Evolutionary conservation across 2,329 filamentous ascomycete genomes (phyloP), one percentile per base, ranked within the genome.

Genomic region (Colletotrichum zoysiae): DNA sequence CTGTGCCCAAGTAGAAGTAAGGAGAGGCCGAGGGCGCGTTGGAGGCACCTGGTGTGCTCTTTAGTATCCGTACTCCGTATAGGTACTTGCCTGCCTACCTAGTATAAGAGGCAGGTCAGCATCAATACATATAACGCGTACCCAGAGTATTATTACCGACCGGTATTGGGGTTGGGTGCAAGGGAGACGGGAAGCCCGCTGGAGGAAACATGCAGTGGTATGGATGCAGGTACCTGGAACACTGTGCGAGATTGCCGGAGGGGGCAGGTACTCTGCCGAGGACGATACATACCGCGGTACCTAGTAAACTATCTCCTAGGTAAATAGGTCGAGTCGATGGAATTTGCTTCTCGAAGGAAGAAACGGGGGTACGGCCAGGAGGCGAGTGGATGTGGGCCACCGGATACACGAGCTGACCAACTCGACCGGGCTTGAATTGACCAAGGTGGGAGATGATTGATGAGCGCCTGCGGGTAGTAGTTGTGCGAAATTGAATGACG

Each of bases 321-420:
- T 40, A 18, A 4, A 2, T 40, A 23, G 51, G 42, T 59, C 59
- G 65, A 72, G 59, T 57, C 11, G 59, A 57, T 44, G 48, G 65
- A 60, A 65, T 50, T 35, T 42, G 70, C 62, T 72, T 72, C 70
- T 61, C 62, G 70, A 72, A 71, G 70, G 65, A 69, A 70, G 70
- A 72, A 72, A 64, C 60, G 70, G 70, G 53, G 65, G 55, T 46
- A 51, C 42, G 57, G 48, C 56, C 46, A 26, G 57, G 65, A 62
- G 26, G 56, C 26, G 38, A n/a, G 46, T 40, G 60, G 60, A 62
- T 33, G 30, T 40, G 59, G 57, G 65, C 35, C 48, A 30, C 26
- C 26, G 46, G 38, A 50, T 55, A 44, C 65, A 62, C 14, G 42
- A 30, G 57, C 58, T 57, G 58, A 57, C 59, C 66, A 42, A 64